Base-by-base conservation (phyloP, 768 basidiomycete species). In the Leucocoprinus sp. region DNA sequence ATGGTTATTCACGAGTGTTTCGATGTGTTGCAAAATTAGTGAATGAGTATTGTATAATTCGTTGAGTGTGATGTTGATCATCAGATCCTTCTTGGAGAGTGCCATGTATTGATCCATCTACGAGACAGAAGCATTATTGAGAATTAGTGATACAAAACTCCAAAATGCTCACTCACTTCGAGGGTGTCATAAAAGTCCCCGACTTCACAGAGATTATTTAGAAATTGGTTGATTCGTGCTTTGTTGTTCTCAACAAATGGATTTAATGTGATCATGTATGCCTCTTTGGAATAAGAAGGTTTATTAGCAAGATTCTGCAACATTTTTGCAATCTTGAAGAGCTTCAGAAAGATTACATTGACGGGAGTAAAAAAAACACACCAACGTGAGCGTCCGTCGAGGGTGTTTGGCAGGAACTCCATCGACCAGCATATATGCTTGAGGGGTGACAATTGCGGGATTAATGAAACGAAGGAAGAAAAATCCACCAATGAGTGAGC, bases 101-200 rank as follows among this genome's bases (percentile, higher is more conserved):
- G 96, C 96, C 93, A 99, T 97, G 64, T 99, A 99, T 72, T 98
- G 96, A 66, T 99, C 96, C 84, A 98, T 95, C 95, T 96, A 54
- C 2, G 21, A 48, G 5, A 44, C 8, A 24, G 18, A n/a, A 42
- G 24, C 45, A 43, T 24, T 5, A 11, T 21, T 11, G n/a, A 26
- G 43, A 18, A 24, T 41, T 24, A 22, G 22, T 17, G 28, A 26
- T 4, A n/a, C 14, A 9, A 19, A 12, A 21, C 14, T 18, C 9
- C 11, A 29, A 26, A 23, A 15, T 22, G 37, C 45, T 29, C 37
- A 61, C 75, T 37, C 50, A 91, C 93, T 84, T 99, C 96, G 31
- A 99, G 74, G 8, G 93, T 93, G 54, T 99, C 96, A 64, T 98
- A 98, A 62, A 99, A 99, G 65, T 99, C 96, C 42, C 93, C 93